A percentile compares a stretch with the other conserved stretches of the same genome.
Conservation (phyloP, 2,329 filamentous ascomycete species). For the Cladorrhinum sp. region DNA sequence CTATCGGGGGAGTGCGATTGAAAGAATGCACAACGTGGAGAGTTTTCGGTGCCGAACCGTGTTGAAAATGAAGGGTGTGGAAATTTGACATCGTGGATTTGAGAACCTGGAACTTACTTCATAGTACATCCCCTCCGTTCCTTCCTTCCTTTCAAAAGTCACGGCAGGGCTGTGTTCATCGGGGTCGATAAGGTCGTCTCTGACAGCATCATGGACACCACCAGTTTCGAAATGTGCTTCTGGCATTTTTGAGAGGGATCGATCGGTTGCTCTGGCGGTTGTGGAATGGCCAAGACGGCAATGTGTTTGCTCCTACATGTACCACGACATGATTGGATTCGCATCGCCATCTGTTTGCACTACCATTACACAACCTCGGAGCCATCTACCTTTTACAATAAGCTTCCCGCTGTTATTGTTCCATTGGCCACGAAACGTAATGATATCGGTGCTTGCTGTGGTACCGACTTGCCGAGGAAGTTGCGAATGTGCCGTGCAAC, state of each 20-base stretch:
- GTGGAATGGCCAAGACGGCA: slow-evolving; percentile 1
- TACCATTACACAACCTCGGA: neutral
- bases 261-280: neutral
- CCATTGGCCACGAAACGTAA: neutral
- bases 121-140: too few species aligned
- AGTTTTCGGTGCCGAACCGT: too few species aligned
- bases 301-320: neutral
- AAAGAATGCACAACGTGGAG: too few species aligned
- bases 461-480: slow-evolving; percentile 1
- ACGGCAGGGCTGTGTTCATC: too few species aligned
- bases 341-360: slow-evolving; percentile 2
- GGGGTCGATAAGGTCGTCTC: neutral
- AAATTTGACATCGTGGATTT: too few species aligned
- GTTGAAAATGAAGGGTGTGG: too few species aligned
- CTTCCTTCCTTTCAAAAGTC: too few species aligned
- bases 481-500: neutral
- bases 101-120: too few species aligned
- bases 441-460: neutral
- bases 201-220: neutral
- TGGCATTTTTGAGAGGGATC: neutral
- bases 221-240: neutral
- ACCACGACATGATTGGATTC: neutral
- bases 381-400: neutral
- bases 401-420: neutral
- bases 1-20: neutral